Conservation (phyloP, 2,329 filamentous ascomycete genomes). For the Alternaria conjuncta region DNA sequence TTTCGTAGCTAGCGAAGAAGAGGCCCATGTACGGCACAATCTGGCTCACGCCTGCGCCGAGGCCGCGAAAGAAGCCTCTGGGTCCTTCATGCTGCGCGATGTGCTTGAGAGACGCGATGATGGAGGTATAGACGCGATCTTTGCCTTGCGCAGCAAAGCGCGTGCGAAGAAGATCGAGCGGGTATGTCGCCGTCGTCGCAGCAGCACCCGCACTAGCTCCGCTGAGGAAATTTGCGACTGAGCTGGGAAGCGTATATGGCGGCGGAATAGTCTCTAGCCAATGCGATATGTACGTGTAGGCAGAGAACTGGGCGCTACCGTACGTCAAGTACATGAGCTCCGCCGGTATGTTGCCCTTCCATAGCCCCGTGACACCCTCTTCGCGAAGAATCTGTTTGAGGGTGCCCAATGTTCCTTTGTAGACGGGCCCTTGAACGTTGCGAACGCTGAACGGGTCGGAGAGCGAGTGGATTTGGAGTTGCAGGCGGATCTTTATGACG, state of each 20-base stretch:
- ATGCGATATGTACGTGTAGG: constrained; percentile 78
- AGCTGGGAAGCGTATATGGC: constrained; percentile 62
- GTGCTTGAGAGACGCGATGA: constrained; percentile 71
- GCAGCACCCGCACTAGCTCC: constrained; percentile 83
- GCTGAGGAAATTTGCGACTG: constrained; percentile 80
- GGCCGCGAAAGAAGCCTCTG: constrained; percentile 84
- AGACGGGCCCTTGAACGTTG: constrained; percentile 56
- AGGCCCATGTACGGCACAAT: constrained; percentile 97
- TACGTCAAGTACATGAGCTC: constrained; percentile 95
- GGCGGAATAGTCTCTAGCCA: constrained; percentile 63
- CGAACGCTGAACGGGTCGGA: constrained; percentile 71
- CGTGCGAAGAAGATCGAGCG: constrained; percentile 89
- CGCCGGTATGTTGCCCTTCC: constrained; percentile 97
- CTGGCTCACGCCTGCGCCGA: constrained; percentile 80
- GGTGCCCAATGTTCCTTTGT: constrained; percentile 79
- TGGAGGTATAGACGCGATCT: constrained; percentile 76
- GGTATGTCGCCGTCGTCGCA: constrained; percentile 86
- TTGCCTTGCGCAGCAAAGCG: constrained; percentile 94
- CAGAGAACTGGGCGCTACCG: constrained; percentile 85
- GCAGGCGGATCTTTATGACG: constrained; percentile 96
- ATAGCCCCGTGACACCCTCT: constrained; percentile 84
- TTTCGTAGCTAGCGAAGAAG: constrained; percentile 91
- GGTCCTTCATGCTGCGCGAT: constrained; percentile 79
- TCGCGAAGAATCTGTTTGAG: constrained; percentile 76
- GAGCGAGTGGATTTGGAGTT: constrained; percentile 87